Conservation (phyloP, 2,329 filamentous ascomycete genomes). For the Colletotrichum coccodes region DNA sequence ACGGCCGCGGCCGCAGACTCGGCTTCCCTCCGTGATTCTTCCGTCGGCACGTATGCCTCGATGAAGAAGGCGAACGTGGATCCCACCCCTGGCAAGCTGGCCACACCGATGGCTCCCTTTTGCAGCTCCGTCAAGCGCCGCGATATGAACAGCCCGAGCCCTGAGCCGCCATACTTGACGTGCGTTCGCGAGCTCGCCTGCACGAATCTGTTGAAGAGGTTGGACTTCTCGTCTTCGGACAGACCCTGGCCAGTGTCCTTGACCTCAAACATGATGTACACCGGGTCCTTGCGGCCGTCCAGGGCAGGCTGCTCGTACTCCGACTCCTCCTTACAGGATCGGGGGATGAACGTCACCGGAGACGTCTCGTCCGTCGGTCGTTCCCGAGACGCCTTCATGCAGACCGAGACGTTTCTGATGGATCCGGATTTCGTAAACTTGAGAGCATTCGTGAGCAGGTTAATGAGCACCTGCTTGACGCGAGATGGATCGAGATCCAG, state of each 20-base stretch:
- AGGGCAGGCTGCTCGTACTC: conserved; percentile 48
- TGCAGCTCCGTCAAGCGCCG: conserved; percentile 83
- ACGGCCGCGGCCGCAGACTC: conserved; percentile 46
- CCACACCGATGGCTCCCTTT: conserved; percentile 81
- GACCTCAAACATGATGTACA: conserved; percentile 78
- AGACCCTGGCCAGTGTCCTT: conserved; percentile 82
- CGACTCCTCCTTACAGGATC: conserved; percentile 56
- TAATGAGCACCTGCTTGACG: conserved; percentile 82
- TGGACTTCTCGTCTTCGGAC: conserved; percentile 75
- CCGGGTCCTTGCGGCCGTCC: conserved; percentile 52
- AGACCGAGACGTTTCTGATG: conserved; percentile 63
- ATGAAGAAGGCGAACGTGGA: conserved; percentile 83
- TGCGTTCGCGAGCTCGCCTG: conserved; percentile 82
- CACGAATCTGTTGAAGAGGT: conserved; percentile 81
- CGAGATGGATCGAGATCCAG: conserved; percentile 78
- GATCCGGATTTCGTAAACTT: conserved; percentile 79
- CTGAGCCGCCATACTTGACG: conserved; percentile 82
- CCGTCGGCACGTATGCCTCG: conserved; percentile 60
- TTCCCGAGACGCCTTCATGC: conserved; percentile 54
- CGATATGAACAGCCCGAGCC: conserved; percentile 82
- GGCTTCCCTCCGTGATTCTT: conserved; percentile 51
- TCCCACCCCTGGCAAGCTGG: conserved; percentile 74
- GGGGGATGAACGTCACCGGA: conserved; percentile 71
- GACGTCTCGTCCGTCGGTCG: conserved; percentile 52
- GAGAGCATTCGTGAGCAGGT: conserved; percentile 82